Conservation (phyloP, 345 rosid genomes). For the Xanthoceras sorbifolium region DNA sequence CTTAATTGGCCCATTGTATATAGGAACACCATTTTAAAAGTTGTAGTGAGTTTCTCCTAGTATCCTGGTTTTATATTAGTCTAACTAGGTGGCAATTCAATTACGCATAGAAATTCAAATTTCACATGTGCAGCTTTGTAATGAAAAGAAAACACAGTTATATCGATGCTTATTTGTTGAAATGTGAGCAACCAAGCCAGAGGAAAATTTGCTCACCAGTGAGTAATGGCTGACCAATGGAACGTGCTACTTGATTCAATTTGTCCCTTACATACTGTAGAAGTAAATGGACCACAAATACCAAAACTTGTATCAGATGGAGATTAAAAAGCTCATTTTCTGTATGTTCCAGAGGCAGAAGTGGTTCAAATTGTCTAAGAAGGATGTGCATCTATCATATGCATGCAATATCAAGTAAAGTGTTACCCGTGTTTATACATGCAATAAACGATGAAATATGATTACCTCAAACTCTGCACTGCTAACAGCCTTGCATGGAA, state of each 20-base stretch:
- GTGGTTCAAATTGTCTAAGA: background rate
- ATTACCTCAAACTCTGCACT: slow-evolving; percentile 74
- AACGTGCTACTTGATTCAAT: slow-evolving; percentile 56
- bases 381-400: background rate
- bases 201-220: slow-evolving; percentile 41
- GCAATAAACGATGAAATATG: background rate
- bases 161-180: background rate
- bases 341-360: background rate
- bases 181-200: background rate
- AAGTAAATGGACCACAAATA: background rate
- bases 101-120: background rate
- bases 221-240: slow-evolving; percentile 37
- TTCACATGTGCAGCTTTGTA: background rate
- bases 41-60: background rate
- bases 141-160: slow-evolving; percentile 1
- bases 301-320: background rate
- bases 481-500: slow-evolving; percentile 67
- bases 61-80: background rate
- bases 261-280: slow-evolving; percentile 53
- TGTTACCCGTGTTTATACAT: background rate
- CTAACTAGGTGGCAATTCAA: background rate
- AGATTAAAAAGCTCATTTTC: background rate
- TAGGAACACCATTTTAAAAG: background rate
- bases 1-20: background rate
- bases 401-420: background rate